Conservation (phyloP, 2,329 filamentous ascomycete genomes). For the Colletotrichum limetticola region DNA sequence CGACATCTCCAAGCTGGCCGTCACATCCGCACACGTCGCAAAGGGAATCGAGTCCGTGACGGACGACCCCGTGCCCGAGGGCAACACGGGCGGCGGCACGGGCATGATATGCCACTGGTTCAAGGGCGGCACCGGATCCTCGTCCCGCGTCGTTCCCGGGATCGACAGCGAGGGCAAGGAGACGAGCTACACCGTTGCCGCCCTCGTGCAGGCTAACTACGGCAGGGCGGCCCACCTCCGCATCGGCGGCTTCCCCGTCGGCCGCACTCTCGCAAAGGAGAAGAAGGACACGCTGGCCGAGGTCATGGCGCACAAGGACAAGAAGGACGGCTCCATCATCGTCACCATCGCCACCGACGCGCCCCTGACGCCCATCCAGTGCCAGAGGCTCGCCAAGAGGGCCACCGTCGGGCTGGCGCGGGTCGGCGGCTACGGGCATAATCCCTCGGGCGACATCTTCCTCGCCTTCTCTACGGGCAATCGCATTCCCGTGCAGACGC, state of each 20-base stretch:
- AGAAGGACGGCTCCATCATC: constrained; percentile 71
- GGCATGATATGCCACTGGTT: constrained; percentile 75
- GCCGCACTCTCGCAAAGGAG: constrained; percentile 63
- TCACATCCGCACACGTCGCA: constrained; percentile 64
- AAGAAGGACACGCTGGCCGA: constrained; percentile 43
- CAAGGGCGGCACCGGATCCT: constrained; percentile 74
- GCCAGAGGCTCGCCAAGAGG: constrained; percentile 67
- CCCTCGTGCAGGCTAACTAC: constrained; percentile 74
- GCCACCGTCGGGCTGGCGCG: constrained; percentile 70
- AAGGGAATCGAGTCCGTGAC: constrained; percentile 62
- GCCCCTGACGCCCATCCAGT: constrained; percentile 66
- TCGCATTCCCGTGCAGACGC: constrained; percentile 56
- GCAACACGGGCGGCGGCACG: constrained; percentile 73
- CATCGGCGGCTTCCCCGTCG: constrained; percentile 71
- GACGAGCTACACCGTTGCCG: constrained; percentile 67
- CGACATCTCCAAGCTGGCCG: constrained; percentile 64
- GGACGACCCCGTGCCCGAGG: constrained; percentile 65
- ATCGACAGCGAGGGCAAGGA: constrained; percentile 44
- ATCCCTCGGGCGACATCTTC: constrained; percentile 74
- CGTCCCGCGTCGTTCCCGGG: constrained; percentile 65
- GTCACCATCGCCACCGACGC: constrained; percentile 70
- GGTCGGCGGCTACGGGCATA: constrained; percentile 70
- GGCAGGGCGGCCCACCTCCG: constrained; percentile 65
- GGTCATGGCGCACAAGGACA: constrained; percentile 50
- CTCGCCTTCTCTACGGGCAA: constrained; percentile 74